These are phyloP conservation scores for Pezicula carpinea DNA, from an alignment of 2,329 filamentous ascomycete species.

Conservation along the genomic window DNA sequence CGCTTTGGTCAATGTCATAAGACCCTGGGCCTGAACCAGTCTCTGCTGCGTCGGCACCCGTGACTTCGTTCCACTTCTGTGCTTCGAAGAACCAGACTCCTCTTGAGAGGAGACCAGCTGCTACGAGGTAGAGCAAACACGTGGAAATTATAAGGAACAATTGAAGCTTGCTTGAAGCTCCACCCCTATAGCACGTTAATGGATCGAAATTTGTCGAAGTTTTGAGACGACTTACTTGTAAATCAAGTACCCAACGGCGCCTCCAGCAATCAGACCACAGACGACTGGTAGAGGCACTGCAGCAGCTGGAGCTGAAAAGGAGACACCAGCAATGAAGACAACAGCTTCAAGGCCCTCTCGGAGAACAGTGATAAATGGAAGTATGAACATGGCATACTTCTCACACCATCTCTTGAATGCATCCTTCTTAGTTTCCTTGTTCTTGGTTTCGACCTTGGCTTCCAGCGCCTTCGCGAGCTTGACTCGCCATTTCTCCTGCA, in stretches of 20 bases:
- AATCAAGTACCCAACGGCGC: conserved; percentile 64
- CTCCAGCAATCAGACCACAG: conserved; percentile 64
- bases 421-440: conserved; percentile 31
- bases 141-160: conserved; percentile 79
- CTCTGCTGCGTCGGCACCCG: conserved; percentile 53
- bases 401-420: conserved; percentile 61
- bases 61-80: conserved; percentile 52
- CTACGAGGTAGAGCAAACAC: conserved; percentile 79
- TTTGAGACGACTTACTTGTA: conserved; percentile 63
- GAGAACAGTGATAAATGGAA: conserved; percentile 85
- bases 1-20: conserved; percentile 72
- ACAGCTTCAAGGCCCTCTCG: conserved; percentile 83
- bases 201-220: not conserved
- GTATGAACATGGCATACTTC: conserved; percentile 80
- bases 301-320: conserved; percentile 67
- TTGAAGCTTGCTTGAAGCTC: conserved; percentile 63
- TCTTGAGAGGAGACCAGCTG: conserved; percentile 75
- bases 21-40: conserved; percentile 65
- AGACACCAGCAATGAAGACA: conserved; percentile 81
- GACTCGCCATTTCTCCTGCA: conserved; percentile 82
- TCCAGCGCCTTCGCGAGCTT: conserved; percentile 72
- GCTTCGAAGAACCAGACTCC: conserved; percentile 71
- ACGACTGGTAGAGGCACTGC: conserved; percentile 76
- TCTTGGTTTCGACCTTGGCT: conserved; percentile 35
- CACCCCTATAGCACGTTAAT: conserved; percentile 38